phyloP scores from a whole-genome alignment of 768 basidiomycete species.

The Mycena chlorophos region DNA sequence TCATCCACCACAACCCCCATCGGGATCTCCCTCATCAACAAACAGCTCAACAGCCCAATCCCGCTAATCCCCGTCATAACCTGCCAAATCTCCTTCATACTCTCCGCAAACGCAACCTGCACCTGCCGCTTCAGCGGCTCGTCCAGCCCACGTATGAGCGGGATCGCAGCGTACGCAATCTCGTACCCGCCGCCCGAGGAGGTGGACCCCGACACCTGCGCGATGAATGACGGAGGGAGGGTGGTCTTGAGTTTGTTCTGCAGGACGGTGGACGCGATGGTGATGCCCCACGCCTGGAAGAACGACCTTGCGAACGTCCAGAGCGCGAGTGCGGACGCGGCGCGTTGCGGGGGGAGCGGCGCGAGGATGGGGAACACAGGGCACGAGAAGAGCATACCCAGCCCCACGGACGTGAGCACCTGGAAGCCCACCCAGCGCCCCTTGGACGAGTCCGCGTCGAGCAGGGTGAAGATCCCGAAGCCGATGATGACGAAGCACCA shows the following conservation, averaged over 20 bases:
- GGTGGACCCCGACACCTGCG: conserved; percentile 3
- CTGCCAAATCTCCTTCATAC: conserved; percentile 41
- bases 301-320: conserved; percentile 32
- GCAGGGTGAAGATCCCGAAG: conserved; percentile 31
- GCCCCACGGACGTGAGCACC: conserved; percentile 9
- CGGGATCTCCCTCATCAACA: conserved; percentile 34
- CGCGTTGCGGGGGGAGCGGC: conserved; percentile 32
- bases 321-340: conserved; percentile 38
- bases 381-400: background rate
- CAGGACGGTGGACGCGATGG: conserved; percentile 33
- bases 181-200: too few relatives aligned
- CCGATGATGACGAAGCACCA: conserved; percentile 40
- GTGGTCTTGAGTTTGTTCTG: conserved; percentile 38
- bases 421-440: conserved; percentile 28
- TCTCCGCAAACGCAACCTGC: conserved; percentile 40
- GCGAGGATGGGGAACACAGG: conserved; percentile 41
- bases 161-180: conserved; percentile 14
- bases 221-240: conserved; percentile 8
- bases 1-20: conserved; percentile 31
- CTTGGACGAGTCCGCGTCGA: conserved; percentile 21
- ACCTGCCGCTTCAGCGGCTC: conserved; percentile 31
- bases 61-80: conserved; percentile 41
- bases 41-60: conserved; percentile 33
- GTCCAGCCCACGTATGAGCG: conserved; percentile 18
- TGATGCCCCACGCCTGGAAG: conserved; percentile 22